These are phyloP conservation scores for Venturia nashicola DNA, from an alignment of 2,329 filamentous ascomycete genomes.

Conservation along the genomic window DNA sequence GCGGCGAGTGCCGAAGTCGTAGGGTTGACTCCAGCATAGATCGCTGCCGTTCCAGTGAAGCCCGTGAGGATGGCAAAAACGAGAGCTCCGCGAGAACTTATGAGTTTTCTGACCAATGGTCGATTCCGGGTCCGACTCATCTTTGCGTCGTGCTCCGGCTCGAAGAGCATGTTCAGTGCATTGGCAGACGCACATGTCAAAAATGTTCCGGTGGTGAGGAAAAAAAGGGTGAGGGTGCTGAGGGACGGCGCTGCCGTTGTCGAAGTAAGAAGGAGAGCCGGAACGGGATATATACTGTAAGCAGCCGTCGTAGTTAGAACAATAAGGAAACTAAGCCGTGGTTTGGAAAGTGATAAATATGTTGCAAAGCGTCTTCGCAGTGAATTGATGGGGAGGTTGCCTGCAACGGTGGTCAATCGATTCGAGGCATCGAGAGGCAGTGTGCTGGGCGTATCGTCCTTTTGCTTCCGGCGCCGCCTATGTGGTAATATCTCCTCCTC, in stretches of 20 bases:
- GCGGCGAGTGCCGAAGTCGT: conserved; percentile 79
- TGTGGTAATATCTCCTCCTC: conserved; percentile 11
- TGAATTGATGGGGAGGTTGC: conserved; percentile 42
- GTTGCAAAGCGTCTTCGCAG: conserved; percentile 59
- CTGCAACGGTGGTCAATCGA: conserved; percentile 44
- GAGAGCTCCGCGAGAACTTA: conserved; percentile 59
- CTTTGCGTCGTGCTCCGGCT: conserved; percentile 75
- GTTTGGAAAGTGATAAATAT: conserved; percentile 88
- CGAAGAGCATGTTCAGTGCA: conserved; percentile 93
- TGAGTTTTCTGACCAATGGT: conserved; percentile 70
- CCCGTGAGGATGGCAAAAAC: conserved; percentile 70
- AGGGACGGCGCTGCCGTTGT: conserved; percentile 62
- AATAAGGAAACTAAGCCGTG: conserved; percentile 81
- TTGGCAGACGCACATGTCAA: conserved; percentile 87
- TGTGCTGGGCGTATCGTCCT: conserved; percentile 12
- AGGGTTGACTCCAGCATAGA: conserved; percentile 88
- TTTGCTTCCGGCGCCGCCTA: conserved; percentile 8
- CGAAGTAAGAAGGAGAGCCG: conserved; percentile 64
- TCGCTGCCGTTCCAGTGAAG: conserved; percentile 51
- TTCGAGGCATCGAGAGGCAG: conserved; percentile 46
- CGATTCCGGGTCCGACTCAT: conserved; percentile 91
- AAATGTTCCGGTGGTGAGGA: conserved; percentile 80
- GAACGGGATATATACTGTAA: conserved; percentile 88
- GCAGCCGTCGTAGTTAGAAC: conserved; percentile 82
- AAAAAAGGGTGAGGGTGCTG: conserved; percentile 80